Conservation (phyloP, 345 rosid genomes). For the Lepidium africanum region DNA sequence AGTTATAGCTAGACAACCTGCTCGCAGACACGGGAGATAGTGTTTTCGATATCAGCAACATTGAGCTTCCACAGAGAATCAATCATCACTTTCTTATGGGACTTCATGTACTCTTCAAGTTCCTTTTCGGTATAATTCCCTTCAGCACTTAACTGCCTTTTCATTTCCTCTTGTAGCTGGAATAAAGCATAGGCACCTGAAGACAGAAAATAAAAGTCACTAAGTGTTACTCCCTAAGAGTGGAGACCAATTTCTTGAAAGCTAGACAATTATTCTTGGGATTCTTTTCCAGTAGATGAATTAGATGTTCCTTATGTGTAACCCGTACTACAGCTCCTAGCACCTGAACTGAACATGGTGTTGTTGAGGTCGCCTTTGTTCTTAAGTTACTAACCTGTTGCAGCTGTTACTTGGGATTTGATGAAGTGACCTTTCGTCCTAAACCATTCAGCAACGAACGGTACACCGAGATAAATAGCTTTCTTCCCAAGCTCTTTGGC, state of each 20-base stretch:
- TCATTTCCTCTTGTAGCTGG: conserved; percentile 99
- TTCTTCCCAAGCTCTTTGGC: conserved; percentile 98
- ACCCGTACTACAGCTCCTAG: neutral
- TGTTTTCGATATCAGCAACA: conserved; percentile 92
- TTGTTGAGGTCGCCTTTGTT: conserved; percentile 61
- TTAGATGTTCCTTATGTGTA: neutral
- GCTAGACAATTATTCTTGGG: neutral
- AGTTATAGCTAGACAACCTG: conserved; percentile 47
- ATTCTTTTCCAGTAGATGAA: neutral
- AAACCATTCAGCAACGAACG: conserved; percentile 96
- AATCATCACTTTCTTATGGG: conserved; percentile 87
- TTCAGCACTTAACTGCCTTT: conserved; percentile 82
- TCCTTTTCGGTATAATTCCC: conserved; percentile 87
- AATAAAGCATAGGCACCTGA: conserved; percentile 92
- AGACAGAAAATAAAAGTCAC: neutral
- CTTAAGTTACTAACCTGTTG: conserved; percentile 79
- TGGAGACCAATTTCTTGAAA: conserved; percentile 1
- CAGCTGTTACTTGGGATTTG: conserved; percentile 97
- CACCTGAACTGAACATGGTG: conserved; percentile 21
- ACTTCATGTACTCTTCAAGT: conserved; percentile 83
- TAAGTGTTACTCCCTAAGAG: neutral
- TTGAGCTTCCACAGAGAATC: conserved; percentile 98
- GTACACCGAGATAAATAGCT: conserved; percentile 74
- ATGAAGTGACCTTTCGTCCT: conserved; percentile 90
- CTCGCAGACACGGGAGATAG: conserved; percentile 92